Conservation (phyloP, 2,329 filamentous ascomycete genomes). For the Nectriaceae sp. region DNA sequence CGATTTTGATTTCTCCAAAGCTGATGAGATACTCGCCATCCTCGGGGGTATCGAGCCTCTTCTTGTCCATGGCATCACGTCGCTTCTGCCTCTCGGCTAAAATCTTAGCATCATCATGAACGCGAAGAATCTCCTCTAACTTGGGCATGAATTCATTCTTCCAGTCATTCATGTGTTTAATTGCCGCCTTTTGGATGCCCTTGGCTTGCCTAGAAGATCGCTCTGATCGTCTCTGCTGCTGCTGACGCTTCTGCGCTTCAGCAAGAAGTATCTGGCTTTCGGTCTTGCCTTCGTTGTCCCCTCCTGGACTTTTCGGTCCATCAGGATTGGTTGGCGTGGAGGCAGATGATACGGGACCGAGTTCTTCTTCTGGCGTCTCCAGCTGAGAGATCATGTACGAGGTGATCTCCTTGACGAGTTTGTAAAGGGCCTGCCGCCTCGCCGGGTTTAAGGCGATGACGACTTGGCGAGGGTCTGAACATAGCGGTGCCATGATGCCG, state of each 20-base stretch:
- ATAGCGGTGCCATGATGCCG: conserved; percentile 53
- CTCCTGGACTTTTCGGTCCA: conserved; percentile 11
- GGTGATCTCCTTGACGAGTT: conserved; percentile 53
- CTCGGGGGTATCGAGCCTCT: conserved; percentile 35
- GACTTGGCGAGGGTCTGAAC: conserved; percentile 55
- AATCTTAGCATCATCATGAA: conserved; percentile 50
- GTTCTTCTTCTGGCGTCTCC: conserved; percentile 38
- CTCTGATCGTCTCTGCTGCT: conserved; percentile 13
- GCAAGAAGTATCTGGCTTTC: neutral
- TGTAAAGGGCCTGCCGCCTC: conserved; percentile 52
- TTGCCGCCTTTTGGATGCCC: conserved; percentile 51
- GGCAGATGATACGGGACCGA: conserved; percentile 28
- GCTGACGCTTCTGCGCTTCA: conserved; percentile 11
- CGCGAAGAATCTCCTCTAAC: conserved; percentile 66
- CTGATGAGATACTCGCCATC: conserved; percentile 43
- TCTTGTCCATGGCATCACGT: conserved; percentile 43
- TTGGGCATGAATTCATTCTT: conserved; percentile 67
- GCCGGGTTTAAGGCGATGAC: conserved; percentile 56
- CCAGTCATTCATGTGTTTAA: conserved; percentile 79
- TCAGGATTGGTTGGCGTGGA: conserved; percentile 2
- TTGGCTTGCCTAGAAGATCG: conserved; percentile 27
- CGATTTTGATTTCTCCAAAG: conserved; percentile 36
- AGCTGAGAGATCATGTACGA: conserved; percentile 56
- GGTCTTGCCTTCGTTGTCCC: conserved; percentile 6
- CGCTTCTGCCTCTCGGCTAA: conserved; percentile 48